Base-by-base conservation (phyloP, 129 eudicot species). In the Chrysanthemum makinoi region DNA sequence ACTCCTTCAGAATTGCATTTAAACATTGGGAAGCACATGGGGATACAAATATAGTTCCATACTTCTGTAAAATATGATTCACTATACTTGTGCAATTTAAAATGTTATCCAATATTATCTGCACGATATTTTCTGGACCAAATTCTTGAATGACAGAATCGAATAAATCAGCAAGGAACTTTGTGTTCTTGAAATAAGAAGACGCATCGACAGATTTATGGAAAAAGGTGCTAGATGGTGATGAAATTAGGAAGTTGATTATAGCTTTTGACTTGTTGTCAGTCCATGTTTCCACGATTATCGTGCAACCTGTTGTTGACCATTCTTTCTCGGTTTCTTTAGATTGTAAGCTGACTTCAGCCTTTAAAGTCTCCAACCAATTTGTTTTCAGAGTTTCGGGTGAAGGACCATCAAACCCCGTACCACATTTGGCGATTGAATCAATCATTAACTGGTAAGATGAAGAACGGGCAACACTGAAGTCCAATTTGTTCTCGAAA, bases 11-110 rank as follows among this genome's bases (percentile, higher is more conserved):
- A 58, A 93, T 87, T 47, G 86, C 82, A 72, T 93, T 89, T 78
- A 93, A 16, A 81, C 96, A 89, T 39, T 93, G 96, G 0, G 88
- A 89, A 80, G 96, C 96, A 75, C 98, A 93, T 47, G 96, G 98
- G 61, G 96, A 87, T 17, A 93, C 89, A 67, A 89, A 89, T 46
- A 93, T 63, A 17, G 84, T 83, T 13, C 86, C 95, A 63, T 93
- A 87, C 65, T 75, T 89, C 79, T 89, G 96, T 70, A 78, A 70
- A 56, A 93, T 87, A 70, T 93, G 96, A 74, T 87, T 87, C 49
- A 74, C 86, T 56, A 93, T 75, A 44, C 96, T 89, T 4, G 90
- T 77, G 71, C 84, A 83, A 73, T 86, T 87, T 3, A 89, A 81
- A 11, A 85, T 75, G 74, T 77, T 81, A 50, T 93, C 98, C 83